phyloP scores from a whole-genome alignment of 495 filamentous ascomycete species.

The Clohesyomyces aquaticus region DNA sequence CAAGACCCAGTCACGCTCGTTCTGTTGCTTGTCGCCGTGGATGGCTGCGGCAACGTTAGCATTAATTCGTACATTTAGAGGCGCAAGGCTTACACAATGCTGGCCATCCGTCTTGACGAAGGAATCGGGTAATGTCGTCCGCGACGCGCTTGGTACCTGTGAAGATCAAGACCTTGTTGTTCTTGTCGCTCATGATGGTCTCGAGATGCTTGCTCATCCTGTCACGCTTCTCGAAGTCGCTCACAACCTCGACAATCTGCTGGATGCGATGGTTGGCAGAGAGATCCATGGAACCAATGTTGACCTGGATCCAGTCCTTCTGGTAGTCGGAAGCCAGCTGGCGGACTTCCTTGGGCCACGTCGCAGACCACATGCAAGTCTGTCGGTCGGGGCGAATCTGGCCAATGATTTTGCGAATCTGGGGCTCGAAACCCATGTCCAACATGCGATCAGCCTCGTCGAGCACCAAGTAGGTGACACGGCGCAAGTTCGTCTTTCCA shows the following conservation, averaged over 20 bases:
- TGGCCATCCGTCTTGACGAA: slow-evolving; percentile 98
- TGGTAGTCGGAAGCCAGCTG: slow-evolving; percentile 94
- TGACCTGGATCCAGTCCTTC: slow-evolving; percentile 97
- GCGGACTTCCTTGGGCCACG: slow-evolving; percentile 99
- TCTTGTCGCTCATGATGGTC: slow-evolving; percentile 94
- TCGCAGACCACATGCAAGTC: slow-evolving; percentile 99
- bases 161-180: slow-evolving; percentile 93
- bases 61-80: slow-evolving; percentile 15
- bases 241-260: slow-evolving; percentile 93
- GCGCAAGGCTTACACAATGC: slow-evolving; percentile 75
- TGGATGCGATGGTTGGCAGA: slow-evolving; percentile 98
- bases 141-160: slow-evolving; percentile 98
- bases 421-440: slow-evolving; percentile 89
- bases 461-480: slow-evolving; percentile 92
- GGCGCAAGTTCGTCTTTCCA: slow-evolving; percentile 96
- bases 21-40: slow-evolving; percentile 99
- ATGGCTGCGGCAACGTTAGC: slow-evolving; percentile 72
- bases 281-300: slow-evolving; percentile 95
- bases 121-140: slow-evolving; percentile 97
- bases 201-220: slow-evolving; percentile 97
- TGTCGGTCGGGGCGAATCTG: slow-evolving; percentile 99
- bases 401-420: slow-evolving; percentile 91
- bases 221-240: slow-evolving; percentile 96
- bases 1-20: slow-evolving; percentile 99
- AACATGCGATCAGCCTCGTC: slow-evolving; percentile 91